These are phyloP conservation scores for Boechera divaricarpa DNA, from an alignment of 345 rosid species.

Conservation along the genomic window DNA sequence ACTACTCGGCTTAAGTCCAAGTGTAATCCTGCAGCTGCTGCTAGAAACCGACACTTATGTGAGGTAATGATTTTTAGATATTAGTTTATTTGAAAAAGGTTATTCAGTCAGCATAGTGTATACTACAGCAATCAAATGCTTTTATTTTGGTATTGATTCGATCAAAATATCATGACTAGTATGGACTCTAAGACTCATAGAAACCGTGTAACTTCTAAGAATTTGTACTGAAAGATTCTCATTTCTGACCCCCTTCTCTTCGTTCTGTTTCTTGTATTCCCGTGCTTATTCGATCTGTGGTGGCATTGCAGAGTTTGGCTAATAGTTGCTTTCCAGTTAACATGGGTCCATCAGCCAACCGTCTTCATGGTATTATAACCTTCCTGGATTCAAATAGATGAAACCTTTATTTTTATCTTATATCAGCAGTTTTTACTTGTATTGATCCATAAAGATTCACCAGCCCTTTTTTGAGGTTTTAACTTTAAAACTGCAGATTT, in stretches of 20 bases:
- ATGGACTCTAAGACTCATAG: background rate
- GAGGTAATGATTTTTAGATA: constrained; percentile 52
- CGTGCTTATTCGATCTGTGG: background rate
- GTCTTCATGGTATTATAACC: constrained; percentile 63
- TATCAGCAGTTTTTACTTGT: background rate
- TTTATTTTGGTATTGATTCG: background rate
- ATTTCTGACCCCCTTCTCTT: background rate
- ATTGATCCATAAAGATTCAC: background rate
- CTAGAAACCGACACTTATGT: constrained; percentile 71
- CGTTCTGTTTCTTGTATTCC: background rate
- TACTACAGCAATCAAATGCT: constrained; percentile 2
- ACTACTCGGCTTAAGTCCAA: constrained; percentile 53
- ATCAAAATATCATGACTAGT: background rate
- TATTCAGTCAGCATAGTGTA: background rate
- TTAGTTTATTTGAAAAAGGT: background rate
- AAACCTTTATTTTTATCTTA: background rate
- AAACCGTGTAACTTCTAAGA: background rate
- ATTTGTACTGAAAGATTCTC: background rate
- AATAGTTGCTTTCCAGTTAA: constrained; percentile 55
- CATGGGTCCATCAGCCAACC: constrained; percentile 73
- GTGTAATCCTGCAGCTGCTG: constrained; percentile 81
- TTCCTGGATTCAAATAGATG: background rate
- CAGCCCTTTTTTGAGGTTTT: background rate
- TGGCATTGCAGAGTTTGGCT: constrained; percentile 53
- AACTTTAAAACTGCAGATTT: constrained; percentile 51